phyloP scores from a whole-genome alignment of 495 filamentous ascomycete species.

The Massariosphaeria phaeospora region DNA sequence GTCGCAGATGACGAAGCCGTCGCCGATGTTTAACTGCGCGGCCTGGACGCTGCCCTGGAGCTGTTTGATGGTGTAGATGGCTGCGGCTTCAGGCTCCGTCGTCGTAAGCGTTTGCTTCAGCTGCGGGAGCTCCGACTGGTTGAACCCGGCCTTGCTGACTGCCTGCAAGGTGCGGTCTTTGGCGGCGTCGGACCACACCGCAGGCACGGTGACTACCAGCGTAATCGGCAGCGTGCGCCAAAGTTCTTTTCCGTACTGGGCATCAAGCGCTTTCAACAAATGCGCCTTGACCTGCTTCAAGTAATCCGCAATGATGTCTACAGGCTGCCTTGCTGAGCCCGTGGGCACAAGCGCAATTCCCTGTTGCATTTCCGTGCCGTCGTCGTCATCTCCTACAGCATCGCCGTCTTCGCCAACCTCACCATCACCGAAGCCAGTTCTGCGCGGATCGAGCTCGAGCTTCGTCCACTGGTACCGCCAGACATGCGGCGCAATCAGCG shows the following conservation, averaged over 20 bases:
- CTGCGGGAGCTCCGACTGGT: constrained; percentile 4
- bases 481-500: constrained; percentile 9
- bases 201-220: constrained; percentile 36
- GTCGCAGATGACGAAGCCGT: constrained; percentile 47
- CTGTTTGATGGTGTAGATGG: constrained; percentile 45
- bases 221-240: constrained; percentile 18
- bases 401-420: neutral
- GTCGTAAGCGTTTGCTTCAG: constrained; percentile 40
- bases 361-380: neutral
- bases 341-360: neutral
- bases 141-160: constrained; percentile 13
- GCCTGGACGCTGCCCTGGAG: constrained; percentile 32
- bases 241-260: constrained; percentile 1
- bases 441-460: constrained; percentile 12
- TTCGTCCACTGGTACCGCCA: constrained; percentile 21
- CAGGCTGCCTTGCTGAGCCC: constrained; percentile 1
- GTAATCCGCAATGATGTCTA: constrained; percentile 18
- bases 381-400: too few relatives aligned
- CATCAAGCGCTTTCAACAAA: constrained; percentile 12
- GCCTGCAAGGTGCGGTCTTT: constrained; percentile 33
- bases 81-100: constrained; percentile 50
- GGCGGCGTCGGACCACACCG: constrained; percentile 39
- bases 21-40: constrained; percentile 32
- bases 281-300: constrained; percentile 12
- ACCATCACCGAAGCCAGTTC: too few relatives aligned